Base-by-base conservation (phyloP, 2,329 filamentous ascomycete species). In the Blastomyces percursus region DNA sequence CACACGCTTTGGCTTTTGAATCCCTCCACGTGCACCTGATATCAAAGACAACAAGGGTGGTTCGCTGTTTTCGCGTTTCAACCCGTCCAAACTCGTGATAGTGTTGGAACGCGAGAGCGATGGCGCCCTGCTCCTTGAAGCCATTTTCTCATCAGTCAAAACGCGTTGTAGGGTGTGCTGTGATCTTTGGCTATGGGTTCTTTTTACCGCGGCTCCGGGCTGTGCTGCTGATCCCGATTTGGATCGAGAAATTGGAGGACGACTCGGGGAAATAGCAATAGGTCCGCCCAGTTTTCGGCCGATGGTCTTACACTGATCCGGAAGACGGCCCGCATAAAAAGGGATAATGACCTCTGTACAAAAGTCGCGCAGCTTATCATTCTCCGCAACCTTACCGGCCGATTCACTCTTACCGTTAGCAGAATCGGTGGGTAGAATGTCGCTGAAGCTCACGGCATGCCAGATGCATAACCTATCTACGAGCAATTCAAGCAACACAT, bases 401-500 rank as follows among this genome's bases (percentile, higher is more conserved):
- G 69, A 66, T 61, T 70, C 69, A 57, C 62, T 68, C 35, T 70
- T 67, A n/a, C 66, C 70, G 56, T 71, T 72, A 35, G 67, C 64
- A 19, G 70, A 66, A 30, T 73, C 70, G 0, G 70, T 64, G 24
- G 32, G 27, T 16, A 72, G 66, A 3, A 68, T 65, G 4, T 69
- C 65, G 35, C 75, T 75, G 44, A 74, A 70, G 62, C 72, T 75
- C 58, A 81, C 76, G 32, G 78, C 75, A 67, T 81, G 78, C 79
- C 79, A 81, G 60, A 81, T 81, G 64, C 79, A 80, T 32, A 81
- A 69, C 61, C 78, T 72, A 63, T 81, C 79, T 19, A 80, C 69
- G 32, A 80, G 74, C 0, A 80, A 70, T 61, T 81, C 79, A 21
- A 81, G 71, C 30, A 79, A 70, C 4, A 75, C 70, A 52, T 72